Conservation (phyloP, 768 basidiomycete genomes). For the Gelatoporia subvermispora region DNA sequence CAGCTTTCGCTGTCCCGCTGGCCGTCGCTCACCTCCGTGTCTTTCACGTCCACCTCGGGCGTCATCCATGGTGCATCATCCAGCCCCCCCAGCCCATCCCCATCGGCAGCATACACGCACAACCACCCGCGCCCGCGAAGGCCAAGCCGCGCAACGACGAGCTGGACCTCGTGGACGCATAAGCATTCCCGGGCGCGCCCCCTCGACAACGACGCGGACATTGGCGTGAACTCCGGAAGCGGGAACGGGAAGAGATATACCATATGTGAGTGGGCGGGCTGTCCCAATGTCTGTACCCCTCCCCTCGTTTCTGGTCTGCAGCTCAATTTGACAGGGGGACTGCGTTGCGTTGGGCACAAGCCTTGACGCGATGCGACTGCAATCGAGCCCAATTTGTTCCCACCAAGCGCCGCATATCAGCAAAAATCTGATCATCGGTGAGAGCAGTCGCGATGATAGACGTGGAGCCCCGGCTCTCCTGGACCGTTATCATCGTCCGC, state of each 20-base stretch:
- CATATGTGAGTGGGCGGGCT: slow-evolving; percentile 89
- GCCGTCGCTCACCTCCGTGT: slow-evolving; percentile 13
- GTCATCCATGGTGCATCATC: slow-evolving; percentile 13
- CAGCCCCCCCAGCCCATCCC: too few species aligned
- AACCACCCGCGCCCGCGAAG: slow-evolving; percentile 13
- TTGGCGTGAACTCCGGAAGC: slow-evolving; percentile 26
- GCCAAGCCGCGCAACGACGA: slow-evolving; percentile 12
- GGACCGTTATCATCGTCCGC: not conserved
- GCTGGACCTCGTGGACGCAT: slow-evolving; percentile 7
- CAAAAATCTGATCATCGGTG: too few species aligned
- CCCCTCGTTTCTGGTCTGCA: too few species aligned
- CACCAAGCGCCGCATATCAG: too few species aligned
- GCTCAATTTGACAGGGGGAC: too few species aligned
- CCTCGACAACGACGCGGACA: slow-evolving; percentile 17
- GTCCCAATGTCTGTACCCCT: slow-evolving; percentile 60
- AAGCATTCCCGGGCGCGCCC: too few species aligned
- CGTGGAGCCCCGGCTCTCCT: not conserved
- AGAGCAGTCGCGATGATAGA: not conserved
- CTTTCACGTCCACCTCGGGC: slow-evolving; percentile 16
- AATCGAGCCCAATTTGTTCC: not conserved
- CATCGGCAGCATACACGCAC: slow-evolving; percentile 5
- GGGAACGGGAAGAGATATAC: slow-evolving; percentile 63
- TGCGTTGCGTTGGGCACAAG: too few species aligned
- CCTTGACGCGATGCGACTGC: too few species aligned
- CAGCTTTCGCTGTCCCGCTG: slow-evolving; percentile 37